Conservation (phyloP, 495 filamentous ascomycete genomes). For the Oidiodendron maius region DNA sequence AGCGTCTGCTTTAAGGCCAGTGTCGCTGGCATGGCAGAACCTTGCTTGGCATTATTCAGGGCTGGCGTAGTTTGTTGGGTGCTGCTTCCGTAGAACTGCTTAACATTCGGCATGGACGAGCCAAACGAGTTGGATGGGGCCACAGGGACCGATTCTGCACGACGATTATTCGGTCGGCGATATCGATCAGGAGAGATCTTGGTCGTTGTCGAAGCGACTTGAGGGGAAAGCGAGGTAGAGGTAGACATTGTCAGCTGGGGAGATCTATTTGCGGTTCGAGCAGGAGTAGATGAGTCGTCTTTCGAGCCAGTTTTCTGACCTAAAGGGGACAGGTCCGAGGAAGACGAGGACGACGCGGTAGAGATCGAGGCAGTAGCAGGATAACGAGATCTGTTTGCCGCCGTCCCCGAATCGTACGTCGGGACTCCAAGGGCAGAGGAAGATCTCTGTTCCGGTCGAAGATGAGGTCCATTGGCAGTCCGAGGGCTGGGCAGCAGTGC, state of each 20-base stretch:
- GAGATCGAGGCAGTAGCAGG: slow-evolving; percentile 57
- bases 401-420: slow-evolving; percentile 36
- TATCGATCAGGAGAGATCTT: slow-evolving; percentile 50
- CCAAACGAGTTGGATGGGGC: slow-evolving; percentile 18
- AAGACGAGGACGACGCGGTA: slow-evolving; percentile 43
- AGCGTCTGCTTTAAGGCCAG: too few species aligned
- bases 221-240: slow-evolving; percentile 22
- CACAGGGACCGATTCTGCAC: slow-evolving; percentile 30
- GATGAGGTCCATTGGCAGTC: slow-evolving; percentile 47
- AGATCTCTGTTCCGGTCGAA: slow-evolving; percentile 61
- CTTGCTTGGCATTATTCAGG: too few species aligned
- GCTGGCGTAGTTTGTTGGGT: slow-evolving; percentile 1
- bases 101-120: slow-evolving; percentile 21
- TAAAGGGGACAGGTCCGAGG: slow-evolving; percentile 25
- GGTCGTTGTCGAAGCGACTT: slow-evolving; percentile 19
- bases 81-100: slow-evolving; percentile 19
- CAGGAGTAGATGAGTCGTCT: slow-evolving; percentile 31
- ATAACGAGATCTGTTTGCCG: slow-evolving; percentile 47
- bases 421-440: slow-evolving; percentile 57
- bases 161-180: slow-evolving; percentile 38
- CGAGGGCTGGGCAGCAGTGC: slow-evolving; percentile 55
- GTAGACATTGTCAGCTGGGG: slow-evolving; percentile 17
- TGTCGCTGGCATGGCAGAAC: too few species aligned
- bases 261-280: slow-evolving; percentile 13
- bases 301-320: slow-evolving; percentile 16